Conservation (phyloP, 805 yeast genomes). For the Wickerhamiella qilinensis region DNA sequence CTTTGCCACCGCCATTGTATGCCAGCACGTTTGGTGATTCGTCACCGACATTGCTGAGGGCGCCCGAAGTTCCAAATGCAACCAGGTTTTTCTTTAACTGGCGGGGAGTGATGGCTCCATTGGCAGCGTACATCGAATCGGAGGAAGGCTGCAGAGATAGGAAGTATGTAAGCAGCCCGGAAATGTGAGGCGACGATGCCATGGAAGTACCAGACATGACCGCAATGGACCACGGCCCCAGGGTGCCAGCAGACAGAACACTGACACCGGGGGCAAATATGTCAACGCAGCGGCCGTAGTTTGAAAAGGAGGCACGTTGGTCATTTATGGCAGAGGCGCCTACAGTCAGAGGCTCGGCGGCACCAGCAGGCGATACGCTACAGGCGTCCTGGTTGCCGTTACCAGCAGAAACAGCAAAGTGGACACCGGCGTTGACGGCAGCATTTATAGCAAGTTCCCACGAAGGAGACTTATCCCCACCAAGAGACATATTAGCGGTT, state of each 20-base stretch:
- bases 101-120: slow-evolving; percentile 32
- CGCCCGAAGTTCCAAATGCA: slow-evolving; percentile 34
- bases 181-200: slow-evolving; percentile 96
- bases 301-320: slow-evolving; percentile 85
- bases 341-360: slow-evolving; percentile 51
- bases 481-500: slow-evolving; percentile 67
- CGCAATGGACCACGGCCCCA: slow-evolving; percentile 19
- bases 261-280: slow-evolving; percentile 94
- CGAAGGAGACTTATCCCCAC: slow-evolving; percentile 83
- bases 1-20: slow-evolving; percentile 44
- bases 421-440: slow-evolving; percentile 75
- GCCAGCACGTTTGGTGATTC: slow-evolving; percentile 43
- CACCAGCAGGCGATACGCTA: slow-evolving; percentile 74
- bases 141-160: slow-evolving; percentile 66
- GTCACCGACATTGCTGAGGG: slow-evolving; percentile 29
- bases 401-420: slow-evolving; percentile 89
- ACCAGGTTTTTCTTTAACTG: slow-evolving; percentile 38
- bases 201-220: slow-evolving; percentile 75
- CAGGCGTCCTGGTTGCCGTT: slow-evolving; percentile 90
- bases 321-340: slow-evolving; percentile 89
- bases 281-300: slow-evolving; percentile 91
- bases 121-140: slow-evolving; percentile 33
- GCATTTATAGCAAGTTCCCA: slow-evolving; percentile 79
- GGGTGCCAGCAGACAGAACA: slow-evolving; percentile 39
- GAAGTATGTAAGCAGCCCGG: slow-evolving; percentile 81